phyloP scores from a whole-genome alignment of 768 basidiomycete genomes.

The Mycena chlorophos region DNA sequence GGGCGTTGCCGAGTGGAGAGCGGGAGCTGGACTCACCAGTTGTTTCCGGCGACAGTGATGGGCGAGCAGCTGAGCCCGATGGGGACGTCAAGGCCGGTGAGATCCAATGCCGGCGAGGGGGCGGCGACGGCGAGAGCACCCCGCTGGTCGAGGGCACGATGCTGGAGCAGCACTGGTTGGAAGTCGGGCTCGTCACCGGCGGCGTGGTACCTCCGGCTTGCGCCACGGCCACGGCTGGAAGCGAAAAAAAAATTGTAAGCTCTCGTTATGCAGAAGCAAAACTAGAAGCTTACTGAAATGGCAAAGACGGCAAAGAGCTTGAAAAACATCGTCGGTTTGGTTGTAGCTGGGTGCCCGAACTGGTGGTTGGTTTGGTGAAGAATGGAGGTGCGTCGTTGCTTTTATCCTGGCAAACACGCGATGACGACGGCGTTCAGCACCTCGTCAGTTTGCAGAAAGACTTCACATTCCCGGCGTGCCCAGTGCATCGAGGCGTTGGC shows the following conservation, averaged over 20 bases:
- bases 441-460: too few relatives aligned
- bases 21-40: background rate
- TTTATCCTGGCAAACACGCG: too few relatives aligned
- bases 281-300: background rate
- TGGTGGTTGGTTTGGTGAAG: background rate
- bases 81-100: constrained; percentile 10
- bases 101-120: constrained; percentile 6
- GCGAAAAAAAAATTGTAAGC: background rate
- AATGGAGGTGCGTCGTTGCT: background rate
- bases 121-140: background rate
- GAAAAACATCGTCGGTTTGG: background rate
- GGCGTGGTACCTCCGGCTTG: background rate
- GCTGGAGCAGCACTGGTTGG: background rate
- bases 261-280: background rate
- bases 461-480: too few relatives aligned
- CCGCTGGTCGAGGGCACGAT: background rate
- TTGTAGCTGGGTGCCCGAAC: background rate
- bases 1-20: too few relatives aligned
- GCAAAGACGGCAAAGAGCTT: background rate
- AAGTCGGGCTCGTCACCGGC: background rate
- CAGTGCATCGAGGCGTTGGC: too few relatives aligned
- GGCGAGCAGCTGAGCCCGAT: constrained; percentile 17
- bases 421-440: too few relatives aligned
- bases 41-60: constrained; percentile 11
- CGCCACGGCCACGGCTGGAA: constrained; percentile 15